Base-by-base conservation (phyloP, 1,284 basidiomycete genomes). In the Waitea zeae region DNA sequence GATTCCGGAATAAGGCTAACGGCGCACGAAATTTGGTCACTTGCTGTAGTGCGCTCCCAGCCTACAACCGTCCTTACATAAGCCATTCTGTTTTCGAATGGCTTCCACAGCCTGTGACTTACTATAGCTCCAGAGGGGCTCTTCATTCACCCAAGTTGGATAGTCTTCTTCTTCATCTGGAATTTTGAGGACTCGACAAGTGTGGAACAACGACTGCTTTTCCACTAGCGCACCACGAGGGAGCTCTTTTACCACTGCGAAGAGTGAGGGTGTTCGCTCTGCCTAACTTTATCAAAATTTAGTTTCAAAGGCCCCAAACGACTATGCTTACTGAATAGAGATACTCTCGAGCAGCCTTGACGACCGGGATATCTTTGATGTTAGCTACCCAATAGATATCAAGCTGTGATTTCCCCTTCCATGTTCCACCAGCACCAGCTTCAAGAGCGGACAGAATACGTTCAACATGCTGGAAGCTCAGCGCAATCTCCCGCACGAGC, bases 401-500 rank as follows among this genome's bases (percentile, higher is more conserved):
- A 29, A 67, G 54, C 44, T 82, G 79, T 2, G 59, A 55, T 48
- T 70, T 62, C 0, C 74, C 78, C 0, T 51, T 51, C 70, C 78
- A 80, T n/a, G 63, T 62, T 3, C 64, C 63, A 2, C 70, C 70
- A 2, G 68, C 60, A 28, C 57, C 67, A 32, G 53, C 62, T 38
- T 61, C 57, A 17, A 84, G 52, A 0, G 73, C 78, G 2, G 64
- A 53, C 0, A 68, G 47, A 24, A 97, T 68, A 17, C 83, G 68
- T 9, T 67, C 54, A 2, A 77, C 76, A 50, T 98, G 92, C 47
- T 96, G 92, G 19, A 79, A 63, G 1, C 74, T 66, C 2, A 97
- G 60, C 1, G 79, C 76, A 1, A 70, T 64, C 56, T 93, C 86
- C 12, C 60, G 45, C 0, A 64, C 51, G 34, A 86, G 53, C 2